Evolutionary conservation across 2,329 filamentous ascomycete species (phyloP), one percentile per base, ranked within the genome.

Genomic region (Microsporum ferrugineum): DNA sequence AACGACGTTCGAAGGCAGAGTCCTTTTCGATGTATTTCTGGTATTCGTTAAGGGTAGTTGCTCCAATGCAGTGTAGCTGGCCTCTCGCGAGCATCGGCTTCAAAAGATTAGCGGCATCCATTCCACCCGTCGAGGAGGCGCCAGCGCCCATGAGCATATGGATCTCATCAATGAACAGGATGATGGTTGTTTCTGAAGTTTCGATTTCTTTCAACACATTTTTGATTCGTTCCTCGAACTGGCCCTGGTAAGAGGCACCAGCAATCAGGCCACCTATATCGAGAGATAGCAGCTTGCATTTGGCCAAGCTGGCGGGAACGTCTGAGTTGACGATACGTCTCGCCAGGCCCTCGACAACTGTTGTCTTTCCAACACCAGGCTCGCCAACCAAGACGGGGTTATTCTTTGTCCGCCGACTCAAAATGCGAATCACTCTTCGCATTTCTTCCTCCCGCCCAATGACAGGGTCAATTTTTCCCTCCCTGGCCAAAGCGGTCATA

Each of bases 181-280:
- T 88, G 71, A 99, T 96, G 80, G 91, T 96, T 62, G 97, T 92
- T 73, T 94, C 95, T 58, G 91, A 90, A 61, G 95, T 87, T 67
- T 91, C 84, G 62, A 99, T 96, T 77, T 99, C 94, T 75, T 97
- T 99, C 69, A 99, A 76, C 3, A 99, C 94, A 60, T 92, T 91
- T 82, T 99, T 99, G 91, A 99, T 97, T 68, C 94, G 85, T 80
- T 99, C 94, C 74, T 99, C 94, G 63, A 99, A 99, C 74, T 99
- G 94, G 78, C 94, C 94, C 57, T 94, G 87, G 79, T 95, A 99
- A 78, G 99, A 99, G 83, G 91, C 96, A 67, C 94, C 94, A 62
- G 94, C 94, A 65, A 99, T 92, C 61, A 99, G 80, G 29, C 92
- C 88, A 68, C 94, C 94, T 56, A 99, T 92, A 70, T 99, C 94